phyloP scores from a whole-genome alignment of 164 flowering plant genomes.

The Magnolia officinalis region DNA sequence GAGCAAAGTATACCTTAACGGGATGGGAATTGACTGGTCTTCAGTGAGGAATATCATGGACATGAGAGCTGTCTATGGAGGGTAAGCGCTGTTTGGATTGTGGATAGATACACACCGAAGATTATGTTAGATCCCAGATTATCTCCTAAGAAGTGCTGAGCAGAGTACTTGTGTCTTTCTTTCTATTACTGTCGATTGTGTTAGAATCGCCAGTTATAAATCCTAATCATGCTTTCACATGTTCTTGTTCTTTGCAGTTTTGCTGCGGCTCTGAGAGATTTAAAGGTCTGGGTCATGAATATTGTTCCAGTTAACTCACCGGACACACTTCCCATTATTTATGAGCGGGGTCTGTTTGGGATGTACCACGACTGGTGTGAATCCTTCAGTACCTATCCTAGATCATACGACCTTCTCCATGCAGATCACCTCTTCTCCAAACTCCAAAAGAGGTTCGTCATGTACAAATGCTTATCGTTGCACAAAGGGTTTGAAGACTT shows the following conservation, averaged over 20 bases:
- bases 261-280: slow-evolving; percentile 85
- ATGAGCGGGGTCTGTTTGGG: slow-evolving; percentile 90
- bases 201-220: neutral
- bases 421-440: slow-evolving; percentile 94
- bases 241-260: slow-evolving; percentile 44
- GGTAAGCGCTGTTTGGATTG: slow-evolving; percentile 40
- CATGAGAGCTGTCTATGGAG: slow-evolving; percentile 97
- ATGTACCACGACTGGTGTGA: slow-evolving; percentile 98
- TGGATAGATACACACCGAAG: neutral
- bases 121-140: too few relatives aligned
- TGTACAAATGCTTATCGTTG: neutral
- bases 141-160: too few relatives aligned
- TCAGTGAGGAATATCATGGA: slow-evolving; percentile 92
- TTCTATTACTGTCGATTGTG: neutral
- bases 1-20: slow-evolving; percentile 63
- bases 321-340: slow-evolving; percentile 90
- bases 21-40: slow-evolving; percentile 82
- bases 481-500: neutral
- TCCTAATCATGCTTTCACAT: neutral
- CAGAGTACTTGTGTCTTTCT: neutral
- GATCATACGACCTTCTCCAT: slow-evolving; percentile 93
- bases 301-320: slow-evolving; percentile 75
- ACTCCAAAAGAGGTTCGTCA: slow-evolving; percentile 52
- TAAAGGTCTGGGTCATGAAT: slow-evolving; percentile 93
- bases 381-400: slow-evolving; percentile 91